Evolutionary conservation across 441 rosid genomes (phyloP).

Genomic region (Brassica hybrid): DNA sequence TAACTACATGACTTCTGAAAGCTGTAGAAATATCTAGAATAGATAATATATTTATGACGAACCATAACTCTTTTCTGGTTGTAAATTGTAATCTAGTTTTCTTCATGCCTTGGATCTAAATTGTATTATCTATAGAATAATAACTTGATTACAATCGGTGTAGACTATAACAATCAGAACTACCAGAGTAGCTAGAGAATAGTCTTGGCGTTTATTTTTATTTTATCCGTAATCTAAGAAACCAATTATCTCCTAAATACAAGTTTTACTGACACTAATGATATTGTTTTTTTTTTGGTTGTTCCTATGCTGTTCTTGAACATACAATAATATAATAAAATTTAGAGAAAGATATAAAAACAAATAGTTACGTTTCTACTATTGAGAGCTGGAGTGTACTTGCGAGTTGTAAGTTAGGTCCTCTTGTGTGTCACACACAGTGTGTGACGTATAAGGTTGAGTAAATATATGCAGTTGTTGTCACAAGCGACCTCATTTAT

Average conservation of each 20-base stretch:
- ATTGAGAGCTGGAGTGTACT: slow-evolving; percentile 30
- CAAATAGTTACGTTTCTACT: slow-evolving; percentile 9
- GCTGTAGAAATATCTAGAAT: neutral
- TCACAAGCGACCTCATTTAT: slow-evolving; percentile 38
- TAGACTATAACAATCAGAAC: neutral
- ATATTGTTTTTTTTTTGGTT: neutral
- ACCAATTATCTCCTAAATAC: neutral
- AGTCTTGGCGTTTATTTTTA: neutral
- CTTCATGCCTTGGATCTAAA: neutral
- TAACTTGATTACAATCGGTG: neutral
- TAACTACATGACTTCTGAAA: slow-evolving; percentile 22
- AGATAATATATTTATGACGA: neutral
- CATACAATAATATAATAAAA: slow-evolving; percentile 7
- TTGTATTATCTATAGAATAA: neutral
- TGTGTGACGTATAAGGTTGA: slow-evolving; percentile 36
- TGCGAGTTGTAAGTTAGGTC: slow-evolving; percentile 36
- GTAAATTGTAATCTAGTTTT: slow-evolving; percentile 4
- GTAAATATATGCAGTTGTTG: slow-evolving; percentile 39
- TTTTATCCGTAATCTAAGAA: neutral
- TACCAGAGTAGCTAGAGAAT: neutral
- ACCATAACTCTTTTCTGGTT: slow-evolving; percentile 17
- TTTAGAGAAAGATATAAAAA: neutral
- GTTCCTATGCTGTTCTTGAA: neutral
- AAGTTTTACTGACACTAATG: neutral
- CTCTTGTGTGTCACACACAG: neutral